Evolutionary conservation across 202 grass and related monocot genomes (phyloP), one percentile per base, ranked within the genome.

Genomic region (Tripidium arundinaceum): DNA sequence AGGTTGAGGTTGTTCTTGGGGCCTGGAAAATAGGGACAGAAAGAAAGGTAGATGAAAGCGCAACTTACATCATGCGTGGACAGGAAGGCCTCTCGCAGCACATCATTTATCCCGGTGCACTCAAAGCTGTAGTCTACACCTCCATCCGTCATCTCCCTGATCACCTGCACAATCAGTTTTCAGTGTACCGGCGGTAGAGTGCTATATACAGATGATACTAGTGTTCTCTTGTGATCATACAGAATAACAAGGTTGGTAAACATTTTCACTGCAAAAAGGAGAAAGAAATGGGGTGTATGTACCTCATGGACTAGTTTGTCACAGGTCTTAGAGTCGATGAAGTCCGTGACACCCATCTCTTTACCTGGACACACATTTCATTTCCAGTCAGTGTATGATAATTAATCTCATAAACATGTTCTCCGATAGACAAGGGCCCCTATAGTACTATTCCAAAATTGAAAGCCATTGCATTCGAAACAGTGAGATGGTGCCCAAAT

Each of bases 91-190:
- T 98, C 88, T 6, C 95, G 75, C 15, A 98, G 65, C 2, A 93
- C 92, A 28, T 91, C 86, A 3, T 80, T 9, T 36, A 84, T 85
- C 26, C 95, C 95, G 0, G 86, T 85, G 11, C 95, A 98, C 75
- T 98, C 95, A 59, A 98, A 98, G 41, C 95, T 95, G 65, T 86
- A 98, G 63, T 98, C 95, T 3, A 91, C 95, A 1, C 95, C 95
- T 18, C 95, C 95, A 43, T 86, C 76, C 0, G 95, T 95, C 92
- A 95, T 81, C 65, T 95, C 90, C 70, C 19, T 91, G 78, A 98
- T 93, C 19, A 95, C 76, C 90, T 97, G 36, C 41, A 79, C 46
- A 11, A 5, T 10, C 19, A 46, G 7, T n/a, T 19, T 45, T 38
- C 15, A 24, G 13, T 27, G 58, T 28, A 61, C 11, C 11, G 1